A percentile compares a stretch with the other conserved stretches of the same genome.
These are phyloP conservation scores for Phylloporus sp. DNA, from an alignment of 768 basidiomycete genomes.

Conservation along the genomic window DNA sequence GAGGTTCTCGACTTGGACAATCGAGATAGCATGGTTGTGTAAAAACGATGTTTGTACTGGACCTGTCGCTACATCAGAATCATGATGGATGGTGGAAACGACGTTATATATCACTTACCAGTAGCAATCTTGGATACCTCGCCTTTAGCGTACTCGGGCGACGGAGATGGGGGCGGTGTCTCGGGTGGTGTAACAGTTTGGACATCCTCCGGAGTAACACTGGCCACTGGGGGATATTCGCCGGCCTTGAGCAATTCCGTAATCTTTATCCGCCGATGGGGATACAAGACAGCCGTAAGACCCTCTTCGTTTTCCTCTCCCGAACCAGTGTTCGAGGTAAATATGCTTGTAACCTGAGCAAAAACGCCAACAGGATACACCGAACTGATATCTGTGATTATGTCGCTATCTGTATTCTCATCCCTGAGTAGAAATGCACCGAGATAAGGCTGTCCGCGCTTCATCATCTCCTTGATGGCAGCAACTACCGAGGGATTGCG, in stretches of 20 bases:
- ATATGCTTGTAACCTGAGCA: conserved; percentile 93
- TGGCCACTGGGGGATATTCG: conserved; percentile 34
- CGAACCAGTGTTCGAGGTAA: conserved; percentile 52
- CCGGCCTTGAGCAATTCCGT: conserved; percentile 80
- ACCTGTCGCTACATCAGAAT: conserved; percentile 31
- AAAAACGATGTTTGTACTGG: conserved; percentile 83
- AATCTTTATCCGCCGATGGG: conserved; percentile 85
- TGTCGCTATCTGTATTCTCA: conserved; percentile 86
- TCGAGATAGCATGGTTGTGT: conserved; percentile 75
- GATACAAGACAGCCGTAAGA: conserved; percentile 92
- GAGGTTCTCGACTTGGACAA: conserved; percentile 87
- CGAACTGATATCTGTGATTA: conserved; percentile 82
- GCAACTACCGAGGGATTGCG: conserved; percentile 87
- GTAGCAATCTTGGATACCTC: conserved; percentile 22
- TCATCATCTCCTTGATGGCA: conserved; percentile 95
- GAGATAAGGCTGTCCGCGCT: conserved; percentile 93
- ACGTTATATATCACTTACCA: conserved; percentile 10
- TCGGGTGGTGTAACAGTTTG: conserved; percentile 46
- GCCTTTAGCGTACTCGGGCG: conserved; percentile 19
- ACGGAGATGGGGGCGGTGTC: conserved; percentile 32
- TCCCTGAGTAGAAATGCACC: conserved; percentile 97
- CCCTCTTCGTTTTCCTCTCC: conserved; percentile 78
- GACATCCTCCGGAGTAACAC: conserved; percentile 36
- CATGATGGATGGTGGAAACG: not conserved
- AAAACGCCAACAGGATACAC: conserved; percentile 95